phyloP scores from a whole-genome alignment of 179 eudicot species.

The Drosera spatulata region DNA sequence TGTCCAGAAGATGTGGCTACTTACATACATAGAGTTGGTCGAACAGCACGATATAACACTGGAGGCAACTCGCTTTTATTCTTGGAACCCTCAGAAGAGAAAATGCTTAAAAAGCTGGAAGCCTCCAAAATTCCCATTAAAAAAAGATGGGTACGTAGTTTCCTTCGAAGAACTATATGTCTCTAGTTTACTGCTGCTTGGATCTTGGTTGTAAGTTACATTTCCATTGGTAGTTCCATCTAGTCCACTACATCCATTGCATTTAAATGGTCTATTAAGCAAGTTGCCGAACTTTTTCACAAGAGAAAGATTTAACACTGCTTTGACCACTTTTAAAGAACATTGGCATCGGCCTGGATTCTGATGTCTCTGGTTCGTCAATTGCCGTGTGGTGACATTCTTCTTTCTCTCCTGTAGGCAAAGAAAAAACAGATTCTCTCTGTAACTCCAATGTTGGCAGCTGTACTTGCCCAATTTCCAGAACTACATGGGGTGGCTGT shows the following conservation, averaged over 20 bases:
- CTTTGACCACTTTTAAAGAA: too few relatives aligned
- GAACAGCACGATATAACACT: slow-evolving; percentile 85
- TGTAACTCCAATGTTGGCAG: slow-evolving; percentile 52
- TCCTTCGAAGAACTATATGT: slow-evolving; percentile 1
- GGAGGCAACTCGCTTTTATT: slow-evolving; percentile 70
- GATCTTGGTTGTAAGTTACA: too few relatives aligned
- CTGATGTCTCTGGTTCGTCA: neutral
- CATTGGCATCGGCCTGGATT: neutral
- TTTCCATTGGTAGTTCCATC: too few relatives aligned
- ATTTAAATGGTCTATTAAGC: too few relatives aligned
- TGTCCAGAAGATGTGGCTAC: slow-evolving; percentile 82
- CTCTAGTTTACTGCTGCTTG: neutral
- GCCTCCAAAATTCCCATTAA: slow-evolving; percentile 47
- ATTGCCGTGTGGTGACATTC: neutral
- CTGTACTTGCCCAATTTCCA: slow-evolving; percentile 53
- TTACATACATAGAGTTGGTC: slow-evolving; percentile 92
- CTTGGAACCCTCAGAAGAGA: slow-evolving; percentile 70
- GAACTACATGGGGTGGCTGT: slow-evolving; percentile 52
- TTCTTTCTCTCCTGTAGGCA: slow-evolving; percentile 25
- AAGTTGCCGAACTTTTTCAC: too few relatives aligned
- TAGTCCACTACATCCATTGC: too few relatives aligned
- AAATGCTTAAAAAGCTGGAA: slow-evolving; percentile 61
- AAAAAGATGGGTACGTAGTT: slow-evolving; percentile 14
- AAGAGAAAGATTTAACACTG: too few relatives aligned
- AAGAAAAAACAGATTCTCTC: slow-evolving; percentile 55